Conservation (phyloP, 2,329 filamentous ascomycete genomes). For the Fusarium stilboides region DNA sequence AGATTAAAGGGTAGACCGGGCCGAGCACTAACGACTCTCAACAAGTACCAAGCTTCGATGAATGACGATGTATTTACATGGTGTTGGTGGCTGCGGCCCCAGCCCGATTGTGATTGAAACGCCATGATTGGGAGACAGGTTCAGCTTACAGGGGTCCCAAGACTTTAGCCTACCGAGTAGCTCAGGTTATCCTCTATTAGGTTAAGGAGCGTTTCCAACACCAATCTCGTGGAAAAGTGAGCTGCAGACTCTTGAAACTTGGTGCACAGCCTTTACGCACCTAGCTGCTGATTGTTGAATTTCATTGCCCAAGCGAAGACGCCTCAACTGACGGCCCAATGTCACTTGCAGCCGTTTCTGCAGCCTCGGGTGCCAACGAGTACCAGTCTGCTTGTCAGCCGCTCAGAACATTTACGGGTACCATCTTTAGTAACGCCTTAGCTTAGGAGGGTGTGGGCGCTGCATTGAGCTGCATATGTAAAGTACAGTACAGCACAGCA, state of each 20-base stretch:
- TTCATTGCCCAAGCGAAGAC: conserved; percentile 11
- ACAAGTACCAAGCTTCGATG: not conserved
- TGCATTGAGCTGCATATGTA: conserved; percentile 19
- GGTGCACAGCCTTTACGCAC: conserved; percentile 27
- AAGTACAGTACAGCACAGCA: not conserved
- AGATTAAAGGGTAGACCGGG: conserved; percentile 1
- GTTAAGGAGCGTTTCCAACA: not conserved
- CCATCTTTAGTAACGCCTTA: conserved; percentile 27
- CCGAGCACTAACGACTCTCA: not conserved
- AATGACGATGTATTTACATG: conserved; percentile 9
- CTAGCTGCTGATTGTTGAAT: not conserved
- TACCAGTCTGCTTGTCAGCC: conserved; percentile 15
- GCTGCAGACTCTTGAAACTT: conserved; percentile 9
- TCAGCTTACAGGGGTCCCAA: conserved; percentile 30
- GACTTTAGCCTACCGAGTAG: conserved; percentile 7
- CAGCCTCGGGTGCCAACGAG: conserved; percentile 1
- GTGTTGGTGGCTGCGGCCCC: conserved; percentile 17
- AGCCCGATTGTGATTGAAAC: no score
- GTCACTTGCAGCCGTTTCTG: conserved; percentile 10
- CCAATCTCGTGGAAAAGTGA: not conserved
- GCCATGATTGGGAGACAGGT: conserved; percentile 19
- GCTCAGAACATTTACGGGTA: conserved; percentile 5
- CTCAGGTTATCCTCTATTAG: not conserved
- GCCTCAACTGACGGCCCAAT: conserved; percentile 30
- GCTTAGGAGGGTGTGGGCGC: conserved; percentile 5